These are phyloP conservation scores for Cyberlindnera amylophila DNA, from an alignment of 805 yeast species.

Conservation along the genomic window DNA sequence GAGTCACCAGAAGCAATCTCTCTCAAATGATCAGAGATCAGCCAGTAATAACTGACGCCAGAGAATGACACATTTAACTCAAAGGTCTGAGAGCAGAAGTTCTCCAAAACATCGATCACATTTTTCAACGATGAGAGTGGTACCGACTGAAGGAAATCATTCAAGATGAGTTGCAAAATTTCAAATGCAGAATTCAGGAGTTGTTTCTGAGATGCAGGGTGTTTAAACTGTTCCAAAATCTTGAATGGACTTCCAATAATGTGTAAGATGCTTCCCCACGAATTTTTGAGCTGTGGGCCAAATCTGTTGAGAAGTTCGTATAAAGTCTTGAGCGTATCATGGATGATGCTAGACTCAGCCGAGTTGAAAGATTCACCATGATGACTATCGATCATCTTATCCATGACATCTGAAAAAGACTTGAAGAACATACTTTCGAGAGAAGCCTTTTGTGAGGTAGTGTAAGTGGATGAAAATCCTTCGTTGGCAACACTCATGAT, in stretches of 20 bases:
- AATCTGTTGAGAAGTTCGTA: slow-evolving; percentile 74
- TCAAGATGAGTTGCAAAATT: slow-evolving; percentile 76
- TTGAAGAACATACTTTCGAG: slow-evolving; percentile 47
- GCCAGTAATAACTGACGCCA: slow-evolving; percentile 89
- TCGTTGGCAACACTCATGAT: slow-evolving; percentile 32
- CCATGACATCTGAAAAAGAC: slow-evolving; percentile 45
- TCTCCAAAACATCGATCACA: slow-evolving; percentile 66
- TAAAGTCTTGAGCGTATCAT: slow-evolving; percentile 57
- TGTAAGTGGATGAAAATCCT: slow-evolving; percentile 13
- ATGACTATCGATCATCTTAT: slow-evolving; percentile 34
- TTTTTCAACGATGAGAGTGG: slow-evolving; percentile 62
- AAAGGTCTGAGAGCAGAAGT: slow-evolving; percentile 64
- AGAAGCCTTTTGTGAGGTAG: slow-evolving; percentile 8
- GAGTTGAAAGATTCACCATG: slow-evolving; percentile 37
- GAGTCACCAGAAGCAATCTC: slow-evolving; percentile 3
- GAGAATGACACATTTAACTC: slow-evolving; percentile 89
- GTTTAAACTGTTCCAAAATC: slow-evolving; percentile 29
- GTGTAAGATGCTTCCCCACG: slow-evolving; percentile 71
- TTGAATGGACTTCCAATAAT: slow-evolving; percentile 57
- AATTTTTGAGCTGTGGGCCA: slow-evolving; percentile 56
- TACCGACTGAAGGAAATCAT: slow-evolving; percentile 73
- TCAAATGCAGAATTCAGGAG: slow-evolving; percentile 71
- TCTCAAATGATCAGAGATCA: slow-evolving; percentile 73
- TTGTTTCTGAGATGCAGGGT: slow-evolving; percentile 22
- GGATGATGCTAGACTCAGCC: slow-evolving; percentile 65